Base-by-base conservation (phyloP, 805 yeast species). In the Zygosaccharomyces bailii region DNA sequence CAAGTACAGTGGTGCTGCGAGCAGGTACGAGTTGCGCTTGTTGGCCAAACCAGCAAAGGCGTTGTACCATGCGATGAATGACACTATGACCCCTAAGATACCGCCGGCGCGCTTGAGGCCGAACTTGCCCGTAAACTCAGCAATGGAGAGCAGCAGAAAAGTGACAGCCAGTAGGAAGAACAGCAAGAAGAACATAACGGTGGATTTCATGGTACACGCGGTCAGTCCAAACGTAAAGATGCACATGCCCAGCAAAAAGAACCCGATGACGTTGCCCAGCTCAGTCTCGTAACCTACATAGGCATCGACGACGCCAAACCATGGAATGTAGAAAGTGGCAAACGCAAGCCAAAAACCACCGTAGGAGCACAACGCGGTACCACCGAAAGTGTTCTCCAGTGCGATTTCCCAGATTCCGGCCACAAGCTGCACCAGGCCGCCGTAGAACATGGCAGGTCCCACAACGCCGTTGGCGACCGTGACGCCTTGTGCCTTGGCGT, bases 311-410 rank as follows among this genome's bases (percentile, higher is more conserved):
- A 82, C 76, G 19, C 83, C 83, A 60, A 82, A 82, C 52, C 77
- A 72, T 8, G 71, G 70, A 30, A 80, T 66, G 48, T 73, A 61
- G 31, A 82, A 72, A 2, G 84, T 81, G 23, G 76, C 82, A 54
- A 63, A 82, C 13, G 81, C 64, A 54, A 80, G 56, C 87, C 87
- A 82, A 63, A 81, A 82, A 1, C 80, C 82, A 33, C 87, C 87
- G 50, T 71, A 80, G 5, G 80, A 74, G 25, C 73, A 56, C 39
- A 80, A 66, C 1, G 83, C 83, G 18, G 79, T 73, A 42, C 78
- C 81, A 64, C 80, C 85, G 64, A 80, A 80, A n/a, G 82, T 75
- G 65, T 80, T 79, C 42, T 78, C 84, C 32, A 74, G 56, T 1
- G 75, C 74, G 51, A 78, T 69, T 57, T 79, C 84, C 82, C 82